Conservation (phyloP, 768 basidiomycete genomes). For the Mycena rosella region DNA sequence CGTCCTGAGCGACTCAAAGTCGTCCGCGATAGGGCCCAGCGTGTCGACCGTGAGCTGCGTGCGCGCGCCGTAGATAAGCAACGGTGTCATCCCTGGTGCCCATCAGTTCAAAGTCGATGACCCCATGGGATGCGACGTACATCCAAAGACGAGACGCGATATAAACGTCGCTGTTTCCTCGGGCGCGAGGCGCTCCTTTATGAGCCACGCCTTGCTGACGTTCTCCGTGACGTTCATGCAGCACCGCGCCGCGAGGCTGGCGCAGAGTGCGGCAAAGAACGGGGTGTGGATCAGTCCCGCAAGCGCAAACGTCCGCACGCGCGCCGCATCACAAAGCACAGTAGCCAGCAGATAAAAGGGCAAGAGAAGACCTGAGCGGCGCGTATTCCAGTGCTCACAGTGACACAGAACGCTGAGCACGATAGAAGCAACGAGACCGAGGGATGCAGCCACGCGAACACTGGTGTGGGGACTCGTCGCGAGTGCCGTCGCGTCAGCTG, state of each 20-base stretch:
- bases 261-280: conserved; percentile 9
- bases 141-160: conserved; percentile 20
- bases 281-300: not conserved
- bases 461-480: conserved; percentile 8
- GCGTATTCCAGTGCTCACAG: conserved; percentile 20
- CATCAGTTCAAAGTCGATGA: no score
- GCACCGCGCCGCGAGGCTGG: conserved; percentile 4
- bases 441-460: conserved; percentile 14
- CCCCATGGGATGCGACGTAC: not conserved
- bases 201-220: conserved; percentile 16
- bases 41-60: conserved; percentile 7
- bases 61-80: conserved; percentile 13
- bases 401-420: not conserved
- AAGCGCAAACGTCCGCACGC: conserved; percentile 14
- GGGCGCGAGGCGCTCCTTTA: no score
- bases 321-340: conserved; percentile 16
- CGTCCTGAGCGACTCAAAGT: conserved; percentile 20
- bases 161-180: conserved; percentile 12
- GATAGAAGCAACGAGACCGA: conserved; percentile 4
- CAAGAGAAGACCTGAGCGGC: conserved; percentile 9
- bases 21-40: conserved; percentile 22
- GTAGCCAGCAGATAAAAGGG: conserved; percentile 3
- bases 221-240: conserved; percentile 22
- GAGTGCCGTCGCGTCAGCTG: conserved; percentile 8
- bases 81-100: conserved; percentile 19